Base-by-base conservation (phyloP, 2,329 filamentous ascomycete genomes). In the Alternaria brassicae region DNA sequence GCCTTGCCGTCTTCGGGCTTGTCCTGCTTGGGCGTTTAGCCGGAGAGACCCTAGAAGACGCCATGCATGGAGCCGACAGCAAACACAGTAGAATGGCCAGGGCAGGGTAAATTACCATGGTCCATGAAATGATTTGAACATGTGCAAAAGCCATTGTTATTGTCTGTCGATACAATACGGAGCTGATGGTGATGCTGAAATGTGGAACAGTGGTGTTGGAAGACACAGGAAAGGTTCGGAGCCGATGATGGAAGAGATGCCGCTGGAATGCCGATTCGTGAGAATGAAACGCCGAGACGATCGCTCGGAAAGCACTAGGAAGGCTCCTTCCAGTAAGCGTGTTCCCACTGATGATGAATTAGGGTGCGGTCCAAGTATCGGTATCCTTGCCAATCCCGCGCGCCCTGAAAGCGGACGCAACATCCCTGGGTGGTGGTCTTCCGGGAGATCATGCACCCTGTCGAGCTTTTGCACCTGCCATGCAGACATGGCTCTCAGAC, bases 391-490 rank as follows among this genome's bases (percentile, higher is more conserved):
- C 30, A 58, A 41, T 49, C 61, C 60, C 53, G 62, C 66, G 68
- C 67, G 68, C 65, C 61, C 69, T 72, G 67, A 67, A 63, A 65
- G 62, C 58, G 67, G 62, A 69, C 61, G 65, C 63, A 58, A 63
- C 47, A 28, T 40, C 34, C 40, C 34, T 55, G 60, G 58, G 56
- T 66, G 65, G 58, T 66, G 60, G 52, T 62, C 60, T 61, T 68
- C 72, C 70, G 73, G 73, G 63, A 75, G 72, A 76, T 77, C 71
- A 76, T 73, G 72, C 68, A 69, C 52, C 63, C 60, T 66, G 69
- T 63, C 65, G 62, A 67, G 69, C 61, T 58, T 32, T 32, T 39
- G 30, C 30, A 40, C n/a, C 49, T 39, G 39, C 39, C 36, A 45
- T 12, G n/a, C 44, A 47, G 25, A 40, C 17, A 15, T 39, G 37